These are phyloP conservation scores for Ballota nigra DNA, from an alignment of 257 asterid species.

Conservation along the genomic window DNA sequence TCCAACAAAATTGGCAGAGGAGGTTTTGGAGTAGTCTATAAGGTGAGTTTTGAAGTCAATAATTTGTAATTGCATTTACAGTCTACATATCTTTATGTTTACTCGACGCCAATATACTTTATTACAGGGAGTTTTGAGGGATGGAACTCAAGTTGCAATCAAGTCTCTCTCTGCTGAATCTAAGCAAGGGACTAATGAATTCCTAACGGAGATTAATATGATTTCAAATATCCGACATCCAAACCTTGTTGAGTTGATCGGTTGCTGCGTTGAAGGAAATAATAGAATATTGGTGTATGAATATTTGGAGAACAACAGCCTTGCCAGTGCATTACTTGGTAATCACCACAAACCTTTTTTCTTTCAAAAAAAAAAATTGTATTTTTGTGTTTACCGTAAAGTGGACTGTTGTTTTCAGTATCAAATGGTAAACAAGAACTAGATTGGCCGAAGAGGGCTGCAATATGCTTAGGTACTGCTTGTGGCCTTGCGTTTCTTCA, in stretches of 20 bases:
- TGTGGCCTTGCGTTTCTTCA: conserved; percentile 82
- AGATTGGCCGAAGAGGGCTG: conserved; percentile 74
- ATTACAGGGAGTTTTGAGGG: conserved; percentile 71
- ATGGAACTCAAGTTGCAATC: conserved; percentile 72
- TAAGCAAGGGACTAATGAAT: conserved; percentile 71
- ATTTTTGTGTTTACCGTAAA: not conserved
- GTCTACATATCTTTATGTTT: not conserved
- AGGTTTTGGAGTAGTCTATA: conserved; percentile 76
- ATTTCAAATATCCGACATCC: conserved; percentile 63
- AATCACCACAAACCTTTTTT: conserved; percentile 15
- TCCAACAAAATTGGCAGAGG: conserved; percentile 80
- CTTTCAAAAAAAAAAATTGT: not conserved
- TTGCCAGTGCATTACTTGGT: conserved; percentile 71
- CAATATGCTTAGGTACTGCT: conserved; percentile 73
- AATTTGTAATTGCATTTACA: not conserved
- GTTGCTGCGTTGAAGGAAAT: conserved; percentile 70
- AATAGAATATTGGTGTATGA: conserved; percentile 71
- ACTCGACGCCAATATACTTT: not conserved
- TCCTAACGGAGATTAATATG: conserved; percentile 68
- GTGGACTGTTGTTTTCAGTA: conserved; percentile 31
- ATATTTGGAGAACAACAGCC: conserved; percentile 80
- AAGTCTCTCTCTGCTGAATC: conserved; percentile 79
- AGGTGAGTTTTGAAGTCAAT: conserved; percentile 33
- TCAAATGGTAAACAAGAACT: conserved; percentile 42
- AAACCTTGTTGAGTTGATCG: conserved; percentile 71